These are phyloP conservation scores for Solanum virginianum DNA, from an alignment of 257 asterid genomes.

Conservation along the genomic window DNA sequence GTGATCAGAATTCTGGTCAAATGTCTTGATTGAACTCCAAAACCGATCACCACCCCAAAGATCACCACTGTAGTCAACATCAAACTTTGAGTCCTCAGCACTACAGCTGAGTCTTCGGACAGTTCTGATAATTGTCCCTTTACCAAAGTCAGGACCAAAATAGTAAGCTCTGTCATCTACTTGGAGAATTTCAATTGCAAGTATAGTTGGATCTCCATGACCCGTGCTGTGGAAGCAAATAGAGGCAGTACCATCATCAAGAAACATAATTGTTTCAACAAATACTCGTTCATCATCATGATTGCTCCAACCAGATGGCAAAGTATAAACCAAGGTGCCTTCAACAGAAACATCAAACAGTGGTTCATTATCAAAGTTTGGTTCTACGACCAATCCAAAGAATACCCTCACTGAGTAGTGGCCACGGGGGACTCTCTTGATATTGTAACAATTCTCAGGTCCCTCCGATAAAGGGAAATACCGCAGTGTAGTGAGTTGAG, in stretches of 20 bases:
- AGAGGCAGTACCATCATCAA: conserved; percentile 78
- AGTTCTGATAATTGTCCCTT: conserved; percentile 76
- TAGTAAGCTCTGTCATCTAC: conserved; percentile 62
- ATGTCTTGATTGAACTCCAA: conserved; percentile 52
- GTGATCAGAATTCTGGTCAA: conserved; percentile 43
- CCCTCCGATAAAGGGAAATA: conserved; percentile 85
- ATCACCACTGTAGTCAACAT: conserved; percentile 65
- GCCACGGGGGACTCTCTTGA: conserved; percentile 73
- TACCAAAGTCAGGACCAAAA: conserved; percentile 64
- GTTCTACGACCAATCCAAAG: conserved; percentile 61
- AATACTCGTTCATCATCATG: conserved; percentile 71
- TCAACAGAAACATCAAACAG: conserved; percentile 81
- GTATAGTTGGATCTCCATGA: conserved; percentile 89
- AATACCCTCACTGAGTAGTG: conserved; percentile 74
- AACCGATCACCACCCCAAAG: conserved; percentile 96
- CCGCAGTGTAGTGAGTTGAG: conserved; percentile 55
- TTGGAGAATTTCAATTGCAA: conserved; percentile 88
- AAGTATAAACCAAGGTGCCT: conserved; percentile 75
- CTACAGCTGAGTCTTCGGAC: conserved; percentile 71
- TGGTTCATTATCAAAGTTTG: conserved; percentile 77
- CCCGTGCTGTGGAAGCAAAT: conserved; percentile 98
- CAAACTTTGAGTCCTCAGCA: conserved; percentile 41
- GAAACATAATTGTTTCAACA: conserved; percentile 65
- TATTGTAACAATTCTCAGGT: conserved; percentile 88
- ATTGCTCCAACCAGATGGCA: conserved; percentile 94